A percentile compares a stretch with the other conserved stretches of the same genome.
Evolutionary conservation across 345 rosid species (phyloP).

Genomic region (Populus pruinosa): DNA sequence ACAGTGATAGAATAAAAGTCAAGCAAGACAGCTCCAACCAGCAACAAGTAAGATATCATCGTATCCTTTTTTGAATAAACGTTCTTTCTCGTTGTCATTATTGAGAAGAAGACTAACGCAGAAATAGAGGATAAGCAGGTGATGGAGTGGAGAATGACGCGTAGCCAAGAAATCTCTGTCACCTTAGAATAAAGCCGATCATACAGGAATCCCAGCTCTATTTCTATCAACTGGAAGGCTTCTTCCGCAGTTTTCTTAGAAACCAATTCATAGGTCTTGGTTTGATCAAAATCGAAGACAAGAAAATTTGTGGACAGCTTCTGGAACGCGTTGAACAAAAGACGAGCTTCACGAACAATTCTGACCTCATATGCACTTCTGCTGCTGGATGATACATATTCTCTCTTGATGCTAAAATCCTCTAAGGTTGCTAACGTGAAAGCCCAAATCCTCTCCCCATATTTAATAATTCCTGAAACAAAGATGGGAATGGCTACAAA

Average conservation of each 20-base stretch:
- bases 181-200: constrained; percentile 37
- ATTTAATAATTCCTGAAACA: neutral
- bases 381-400: neutral
- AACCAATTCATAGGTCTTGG: neutral
- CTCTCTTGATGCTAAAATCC: too few relatives aligned
- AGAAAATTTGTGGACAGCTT: neutral
- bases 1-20: constrained; percentile 9
- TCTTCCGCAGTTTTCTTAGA: neutral
- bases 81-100: neutral
- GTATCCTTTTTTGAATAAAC: neutral
- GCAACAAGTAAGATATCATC: constrained; percentile 7
- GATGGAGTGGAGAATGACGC: constrained; percentile 12
- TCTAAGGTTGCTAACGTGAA: constrained; percentile 27
- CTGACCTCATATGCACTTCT: neutral
- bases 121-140: constrained; percentile 3
- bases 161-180: neutral
- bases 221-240: neutral
- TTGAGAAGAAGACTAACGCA: constrained; percentile 10
- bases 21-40: constrained; percentile 13
- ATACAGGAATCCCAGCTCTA: constrained; percentile 12
- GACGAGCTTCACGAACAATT: neutral
- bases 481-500: neutral
- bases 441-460: constrained; percentile 6
- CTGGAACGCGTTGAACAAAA: neutral
- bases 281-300: neutral